Conservation (phyloP, 140 eudicot species). For the Anethum foeniculum region DNA sequence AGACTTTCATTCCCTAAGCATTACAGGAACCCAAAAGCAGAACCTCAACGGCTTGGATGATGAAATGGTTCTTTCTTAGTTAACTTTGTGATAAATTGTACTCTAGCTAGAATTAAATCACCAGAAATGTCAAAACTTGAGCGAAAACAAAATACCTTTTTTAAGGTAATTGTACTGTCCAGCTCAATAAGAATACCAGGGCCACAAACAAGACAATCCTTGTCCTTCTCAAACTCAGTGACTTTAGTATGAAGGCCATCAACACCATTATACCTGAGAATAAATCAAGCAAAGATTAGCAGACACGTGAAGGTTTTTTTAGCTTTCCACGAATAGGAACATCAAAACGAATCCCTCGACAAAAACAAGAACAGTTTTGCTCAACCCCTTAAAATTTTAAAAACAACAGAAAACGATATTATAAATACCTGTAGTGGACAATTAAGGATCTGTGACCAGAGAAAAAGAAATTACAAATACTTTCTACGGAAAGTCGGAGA, state of each 20-base stretch:
- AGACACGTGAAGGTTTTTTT: not conserved
- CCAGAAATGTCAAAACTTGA: not conserved
- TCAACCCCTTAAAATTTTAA: not conserved
- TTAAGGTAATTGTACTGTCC: conserved; percentile 58
- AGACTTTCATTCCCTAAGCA: too few relatives aligned
- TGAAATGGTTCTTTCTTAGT: not conserved
- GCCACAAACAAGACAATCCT: conserved; percentile 92
- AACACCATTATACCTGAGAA: conserved; percentile 78
- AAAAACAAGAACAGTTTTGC: not conserved
- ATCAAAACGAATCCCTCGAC: not conserved
- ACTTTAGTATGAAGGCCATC: conserved; percentile 91
- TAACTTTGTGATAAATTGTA: not conserved
- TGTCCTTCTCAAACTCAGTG: conserved; percentile 76
- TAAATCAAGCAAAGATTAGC: not conserved
- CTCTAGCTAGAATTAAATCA: not conserved
- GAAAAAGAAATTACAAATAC: not conserved
- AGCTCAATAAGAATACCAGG: conserved; percentile 86
- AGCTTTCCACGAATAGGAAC: not conserved
- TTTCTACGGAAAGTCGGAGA: not conserved
- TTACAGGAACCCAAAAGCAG: not conserved
- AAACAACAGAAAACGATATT: not conserved
- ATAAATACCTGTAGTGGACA: not conserved
- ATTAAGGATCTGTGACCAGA: not conserved
- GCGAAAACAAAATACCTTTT: conserved; percentile 18
- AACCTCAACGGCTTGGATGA: not conserved